phyloP scores from a whole-genome alignment of 495 filamentous ascomycete genomes.

The Penicillium coffeae region DNA sequence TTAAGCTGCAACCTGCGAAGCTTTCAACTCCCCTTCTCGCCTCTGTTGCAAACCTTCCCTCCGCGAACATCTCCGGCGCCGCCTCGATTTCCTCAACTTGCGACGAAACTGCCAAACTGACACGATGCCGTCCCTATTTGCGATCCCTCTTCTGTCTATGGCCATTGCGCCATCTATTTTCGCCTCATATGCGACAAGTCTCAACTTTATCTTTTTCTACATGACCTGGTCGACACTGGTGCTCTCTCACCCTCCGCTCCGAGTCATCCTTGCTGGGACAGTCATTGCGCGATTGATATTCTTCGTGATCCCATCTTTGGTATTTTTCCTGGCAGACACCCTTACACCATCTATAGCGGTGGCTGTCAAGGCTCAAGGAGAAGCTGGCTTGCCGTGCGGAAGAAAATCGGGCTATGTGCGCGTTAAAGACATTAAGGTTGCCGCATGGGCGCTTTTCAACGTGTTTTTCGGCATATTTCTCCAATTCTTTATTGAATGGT shows the following conservation, averaged over 20 bases:
- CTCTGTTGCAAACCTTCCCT: neutral
- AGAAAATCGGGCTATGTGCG: slow-evolving; percentile 39
- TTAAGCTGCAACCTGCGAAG: neutral
- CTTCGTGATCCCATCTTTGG: slow-evolving; percentile 66
- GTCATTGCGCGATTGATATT: slow-evolving; percentile 64
- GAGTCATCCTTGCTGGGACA: slow-evolving; percentile 71
- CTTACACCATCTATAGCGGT: slow-evolving; percentile 62
- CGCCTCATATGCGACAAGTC: neutral
- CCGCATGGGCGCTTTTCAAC: slow-evolving; percentile 63
- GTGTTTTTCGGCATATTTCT: slow-evolving; percentile 49
- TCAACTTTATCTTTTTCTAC: neutral
- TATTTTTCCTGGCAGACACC: slow-evolving; percentile 73
- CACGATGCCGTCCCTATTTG: neutral
- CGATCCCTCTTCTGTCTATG: neutral
- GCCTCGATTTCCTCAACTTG: too few species aligned
- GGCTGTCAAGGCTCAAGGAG: slow-evolving; percentile 65
- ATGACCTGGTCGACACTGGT: neutral
- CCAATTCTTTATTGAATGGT: neutral
- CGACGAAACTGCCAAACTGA: neutral
- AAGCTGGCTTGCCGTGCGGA: slow-evolving; percentile 57
- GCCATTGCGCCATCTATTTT: neutral
- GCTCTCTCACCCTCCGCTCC: slow-evolving; percentile 40
- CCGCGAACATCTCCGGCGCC: neutral
- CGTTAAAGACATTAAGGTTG: slow-evolving; percentile 31
- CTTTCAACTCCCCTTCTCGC: neutral